Base-by-base conservation (phyloP, 2,329 filamentous ascomycete species). In the Fusarium secorum region DNA sequence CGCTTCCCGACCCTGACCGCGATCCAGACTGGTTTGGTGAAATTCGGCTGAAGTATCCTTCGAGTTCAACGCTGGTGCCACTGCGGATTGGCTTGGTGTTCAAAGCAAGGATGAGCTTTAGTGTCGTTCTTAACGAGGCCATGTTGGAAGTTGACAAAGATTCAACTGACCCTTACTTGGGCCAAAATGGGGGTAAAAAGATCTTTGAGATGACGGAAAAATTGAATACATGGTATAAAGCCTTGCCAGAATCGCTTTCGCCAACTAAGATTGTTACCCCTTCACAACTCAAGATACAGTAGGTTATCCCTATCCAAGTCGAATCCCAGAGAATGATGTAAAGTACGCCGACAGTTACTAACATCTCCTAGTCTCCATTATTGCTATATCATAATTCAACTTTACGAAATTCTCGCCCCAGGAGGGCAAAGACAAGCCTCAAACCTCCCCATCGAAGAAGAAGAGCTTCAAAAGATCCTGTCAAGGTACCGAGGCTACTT, bases 211-310 rank as follows among this genome's bases (percentile, higher is more conserved):
- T 66, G 0, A 3, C n/a, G 1, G 3, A 49, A 1, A 36, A 13
- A 3, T 5, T 58, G 2, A 30, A 52, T 2, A 9, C 4, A 2
- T 66, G 67, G 61, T 39, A 62, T 18, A 28, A 24, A 2, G 5
- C 15, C 1, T 22, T 70, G 2, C 60, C 60, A 13, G 56, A 57
- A 4, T 4, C 22, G 2, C 11, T 70, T 4, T 13, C 41, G 1
- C 60, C 66, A 2, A 15, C 30, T 0, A 39, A 46, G 1, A 58
- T 69, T 8, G 67, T 70, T 2, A 56, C 60, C 0, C 67, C 66
- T 20, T 56, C 60, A 2, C 66, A 70, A 13, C 46, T 70, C 1
- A 69, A 55, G 7, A 10, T 66, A 11, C 66, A 70, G 67, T 70
- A 48, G 2, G 42, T 30, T 13, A 0, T 1, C 4, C 17, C 4